These are phyloP conservation scores for Beta macrorhiza DNA, from an alignment of 179 eudicot species.

Conservation along the genomic window DNA sequence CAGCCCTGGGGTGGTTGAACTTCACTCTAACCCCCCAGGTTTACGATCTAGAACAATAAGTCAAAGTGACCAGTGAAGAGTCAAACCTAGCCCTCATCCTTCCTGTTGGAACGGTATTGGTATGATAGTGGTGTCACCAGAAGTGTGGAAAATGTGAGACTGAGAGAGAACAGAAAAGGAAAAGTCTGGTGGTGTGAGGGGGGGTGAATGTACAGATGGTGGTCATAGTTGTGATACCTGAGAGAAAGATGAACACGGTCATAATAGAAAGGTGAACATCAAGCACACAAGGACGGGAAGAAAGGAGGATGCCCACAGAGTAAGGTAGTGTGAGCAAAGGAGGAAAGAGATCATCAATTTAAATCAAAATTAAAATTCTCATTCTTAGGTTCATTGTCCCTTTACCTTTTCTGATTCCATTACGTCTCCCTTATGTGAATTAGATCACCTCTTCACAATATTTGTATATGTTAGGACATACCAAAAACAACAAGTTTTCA, in stretches of 20 bases:
- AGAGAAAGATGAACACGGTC: not conserved
- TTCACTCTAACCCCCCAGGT: not conserved
- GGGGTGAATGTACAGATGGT: not conserved
- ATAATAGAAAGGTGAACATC: not conserved
- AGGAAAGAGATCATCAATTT: not conserved
- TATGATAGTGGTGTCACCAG: not conserved
- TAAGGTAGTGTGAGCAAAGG: not conserved
- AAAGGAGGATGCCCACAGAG: not conserved
- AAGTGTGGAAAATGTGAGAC: not conserved
- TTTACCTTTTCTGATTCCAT: not conserved
- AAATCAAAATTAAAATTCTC: not conserved
- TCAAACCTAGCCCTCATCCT: not conserved
- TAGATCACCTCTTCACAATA: not conserved
- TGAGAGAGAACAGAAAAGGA: no score
- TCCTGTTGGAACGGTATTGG: not conserved
- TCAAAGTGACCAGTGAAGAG: not conserved
- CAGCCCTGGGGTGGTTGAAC: not conserved
- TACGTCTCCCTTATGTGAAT: not conserved
- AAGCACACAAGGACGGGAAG: not conserved
- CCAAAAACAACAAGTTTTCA: not conserved
- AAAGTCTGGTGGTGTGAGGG: not conserved
- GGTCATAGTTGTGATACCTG: not conserved
- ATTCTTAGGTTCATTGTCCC: no score
- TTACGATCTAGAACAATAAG: not conserved
- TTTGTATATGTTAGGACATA: not conserved